A percentile compares a stretch with the other conserved stretches of the same genome.
phyloP scores from a whole-genome alignment of 169 alveolate species.

The Eimeria brunetti region DNA sequence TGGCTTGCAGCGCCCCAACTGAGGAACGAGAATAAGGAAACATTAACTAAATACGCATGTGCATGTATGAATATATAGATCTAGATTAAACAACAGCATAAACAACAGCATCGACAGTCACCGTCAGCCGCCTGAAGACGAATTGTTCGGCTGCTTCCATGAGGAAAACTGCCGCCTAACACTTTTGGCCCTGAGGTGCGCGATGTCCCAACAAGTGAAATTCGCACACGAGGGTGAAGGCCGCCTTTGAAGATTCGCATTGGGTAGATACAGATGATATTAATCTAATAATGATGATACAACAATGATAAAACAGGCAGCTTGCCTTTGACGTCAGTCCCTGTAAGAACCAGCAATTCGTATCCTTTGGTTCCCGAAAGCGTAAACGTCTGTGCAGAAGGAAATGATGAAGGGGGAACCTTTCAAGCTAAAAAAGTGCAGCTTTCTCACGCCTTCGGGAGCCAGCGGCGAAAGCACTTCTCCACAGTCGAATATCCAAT shows the following conservation, averaged over 20 bases:
- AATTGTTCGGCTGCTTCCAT: slow-evolving; percentile 83
- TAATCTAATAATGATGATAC: no score
- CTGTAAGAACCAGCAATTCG: slow-evolving; percentile 83
- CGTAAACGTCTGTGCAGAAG: slow-evolving; percentile 65
- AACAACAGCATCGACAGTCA: background rate
- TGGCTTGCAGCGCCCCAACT: slow-evolving; percentile 84
- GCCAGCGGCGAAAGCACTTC: slow-evolving; percentile 85
- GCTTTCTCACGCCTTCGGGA: slow-evolving; percentile 82
- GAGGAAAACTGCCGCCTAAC: slow-evolving; percentile 62
- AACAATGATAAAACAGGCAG: background rate
- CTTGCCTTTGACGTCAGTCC: slow-evolving; percentile 83
- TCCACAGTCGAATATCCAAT: slow-evolving; percentile 93
- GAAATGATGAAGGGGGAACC: background rate
- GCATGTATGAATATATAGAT: no score
- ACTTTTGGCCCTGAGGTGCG: slow-evolving; percentile 83
- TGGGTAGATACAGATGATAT: background rate
- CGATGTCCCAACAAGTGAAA: slow-evolving; percentile 78
- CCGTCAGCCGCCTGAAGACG: slow-evolving; percentile 85
- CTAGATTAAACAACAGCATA: no score
- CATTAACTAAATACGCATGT: background rate
- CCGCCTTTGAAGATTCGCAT: slow-evolving; percentile 72
- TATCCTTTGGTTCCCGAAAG: slow-evolving; percentile 86
- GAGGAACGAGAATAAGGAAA: background rate
- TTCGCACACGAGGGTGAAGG: slow-evolving; percentile 83
- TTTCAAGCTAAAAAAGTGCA: background rate